A percentile compares a stretch with the other conserved stretches of the same genome.
phyloP scores from a whole-genome alignment of 2,329 filamentous ascomycete genomes.

The Dryadomyces quercivorus region DNA sequence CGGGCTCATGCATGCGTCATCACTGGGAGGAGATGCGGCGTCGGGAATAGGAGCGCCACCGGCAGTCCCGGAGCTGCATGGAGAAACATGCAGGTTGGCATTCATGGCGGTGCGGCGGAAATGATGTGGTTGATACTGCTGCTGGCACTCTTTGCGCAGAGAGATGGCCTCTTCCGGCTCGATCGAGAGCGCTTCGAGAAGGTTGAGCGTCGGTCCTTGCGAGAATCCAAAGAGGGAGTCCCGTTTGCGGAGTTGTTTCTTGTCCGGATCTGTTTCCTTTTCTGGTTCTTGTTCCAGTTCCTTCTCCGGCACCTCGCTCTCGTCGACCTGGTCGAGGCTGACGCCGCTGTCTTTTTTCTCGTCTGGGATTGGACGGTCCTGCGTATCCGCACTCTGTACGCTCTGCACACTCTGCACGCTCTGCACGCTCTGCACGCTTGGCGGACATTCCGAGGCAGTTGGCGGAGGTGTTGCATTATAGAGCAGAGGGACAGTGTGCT shows the following conservation, averaged over 20 bases:
- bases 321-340: neutral
- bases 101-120: neutral
- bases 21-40: neutral
- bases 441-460: no score
- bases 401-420: no score
- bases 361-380: neutral
- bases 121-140: constrained; percentile 2
- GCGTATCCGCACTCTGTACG: no score
- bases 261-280: constrained; percentile 5
- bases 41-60: no score
- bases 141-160: constrained; percentile 1
- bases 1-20: neutral
- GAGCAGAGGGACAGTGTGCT: neutral
- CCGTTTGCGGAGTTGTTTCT: neutral
- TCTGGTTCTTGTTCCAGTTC: neutral
- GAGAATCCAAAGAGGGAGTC: constrained; percentile 2
- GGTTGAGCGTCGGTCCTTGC: constrained; percentile 11
- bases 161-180: constrained; percentile 9
- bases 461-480: no score
- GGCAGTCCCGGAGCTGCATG: neutral
- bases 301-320: neutral
- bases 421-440: no score
- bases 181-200: constrained; percentile 18
- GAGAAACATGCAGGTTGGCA: neutral
- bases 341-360: constrained; percentile 10